These are phyloP conservation scores for Zygosaccharomyces kombuchaensis DNA, from an alignment of 805 yeast species.

Conservation along the genomic window DNA sequence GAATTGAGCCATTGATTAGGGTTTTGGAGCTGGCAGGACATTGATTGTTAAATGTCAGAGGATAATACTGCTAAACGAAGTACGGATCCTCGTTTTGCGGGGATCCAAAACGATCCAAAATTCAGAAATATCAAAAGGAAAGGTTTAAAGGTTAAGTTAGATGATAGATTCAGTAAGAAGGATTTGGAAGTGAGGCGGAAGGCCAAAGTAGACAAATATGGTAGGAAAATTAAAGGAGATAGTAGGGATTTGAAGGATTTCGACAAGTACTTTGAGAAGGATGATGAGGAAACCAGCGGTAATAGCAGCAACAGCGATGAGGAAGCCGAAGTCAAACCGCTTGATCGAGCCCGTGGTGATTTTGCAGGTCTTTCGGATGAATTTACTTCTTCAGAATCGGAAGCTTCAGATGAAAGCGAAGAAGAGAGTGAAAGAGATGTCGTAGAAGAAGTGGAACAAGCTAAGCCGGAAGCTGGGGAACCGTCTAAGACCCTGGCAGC, in stretches of 20 bases:
- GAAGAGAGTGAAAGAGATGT: constrained; percentile 47
- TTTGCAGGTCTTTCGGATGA: constrained; percentile 45
- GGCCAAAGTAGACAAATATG: constrained; percentile 78
- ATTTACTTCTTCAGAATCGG: constrained; percentile 44
- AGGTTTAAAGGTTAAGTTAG: constrained; percentile 71
- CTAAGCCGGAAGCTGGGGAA: constrained; percentile 78
- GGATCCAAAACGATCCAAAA: constrained; percentile 82
- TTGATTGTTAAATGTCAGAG: constrained; percentile 16
- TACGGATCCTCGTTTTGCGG: constrained; percentile 70
- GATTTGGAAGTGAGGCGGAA: constrained; percentile 54
- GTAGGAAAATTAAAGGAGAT: constrained; percentile 55
- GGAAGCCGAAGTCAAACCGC: constrained; percentile 5
- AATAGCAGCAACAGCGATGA: not conserved
- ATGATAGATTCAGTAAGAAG: constrained; percentile 73
- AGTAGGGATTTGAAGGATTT: constrained; percentile 46
- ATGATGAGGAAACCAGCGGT: constrained; percentile 18
- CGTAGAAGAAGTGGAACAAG: constrained; percentile 52
- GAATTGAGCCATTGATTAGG: not conserved
- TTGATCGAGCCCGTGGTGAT: constrained; percentile 69
- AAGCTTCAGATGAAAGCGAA: constrained; percentile 35
- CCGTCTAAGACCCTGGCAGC: constrained; percentile 81
- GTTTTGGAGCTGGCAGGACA: not conserved
- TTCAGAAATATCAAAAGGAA: constrained; percentile 70
- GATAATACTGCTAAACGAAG: constrained; percentile 37
- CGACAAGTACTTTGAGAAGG: constrained; percentile 61